Base-by-base conservation (phyloP, 345 rosid genomes). In the Hibiscus trionum region DNA sequence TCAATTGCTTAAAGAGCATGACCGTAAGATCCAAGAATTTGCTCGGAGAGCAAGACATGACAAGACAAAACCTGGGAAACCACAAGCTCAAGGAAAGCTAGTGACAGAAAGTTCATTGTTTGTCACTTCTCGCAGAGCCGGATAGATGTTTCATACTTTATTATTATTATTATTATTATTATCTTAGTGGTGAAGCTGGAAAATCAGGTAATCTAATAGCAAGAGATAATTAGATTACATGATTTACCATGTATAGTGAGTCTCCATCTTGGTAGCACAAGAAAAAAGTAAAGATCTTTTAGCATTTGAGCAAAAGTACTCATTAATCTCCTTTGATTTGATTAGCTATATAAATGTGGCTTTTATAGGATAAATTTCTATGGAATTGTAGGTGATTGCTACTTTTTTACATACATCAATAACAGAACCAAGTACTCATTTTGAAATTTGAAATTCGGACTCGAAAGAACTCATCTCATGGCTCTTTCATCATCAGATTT, bases 1-100 rank as follows among this genome's bases (percentile, higher is more conserved):
- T 50, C 91, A 90, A 65, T 84, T 91, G 91, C 87, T 91, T 24
- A 89, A 84, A 83, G 97, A 94, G 57, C 97, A 88, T 1, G 95
- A 94, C 61, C 74, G 85, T 3, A 84, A 81, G 79, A 81, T 94
- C 44, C 95, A 90, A 75, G 96, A 91, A 72, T 86, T 76, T 61
- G 84, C 89, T 72, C 81, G 90, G 19, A 74, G 82, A 56, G 73
- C 82, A 9, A 79, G 86, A 66, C 78, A 73, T 4, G 91, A 84
- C 70, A 80, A 74, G 82, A 49, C 82, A 4, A 89, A 81, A 69
- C 61, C 11, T 1, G 74, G 74, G 53, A 82, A 76, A 31, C 15
- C 11, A 9, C 73, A 29, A 26, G 49, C 72, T 70, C 72, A 66
- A 15, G 78, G 70, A 17, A 77, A 49, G 55, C 74, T 67, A 66